phyloP scores from a whole-genome alignment of 2,329 filamentous ascomycete genomes.

The Exophiala mesophila region DNA sequence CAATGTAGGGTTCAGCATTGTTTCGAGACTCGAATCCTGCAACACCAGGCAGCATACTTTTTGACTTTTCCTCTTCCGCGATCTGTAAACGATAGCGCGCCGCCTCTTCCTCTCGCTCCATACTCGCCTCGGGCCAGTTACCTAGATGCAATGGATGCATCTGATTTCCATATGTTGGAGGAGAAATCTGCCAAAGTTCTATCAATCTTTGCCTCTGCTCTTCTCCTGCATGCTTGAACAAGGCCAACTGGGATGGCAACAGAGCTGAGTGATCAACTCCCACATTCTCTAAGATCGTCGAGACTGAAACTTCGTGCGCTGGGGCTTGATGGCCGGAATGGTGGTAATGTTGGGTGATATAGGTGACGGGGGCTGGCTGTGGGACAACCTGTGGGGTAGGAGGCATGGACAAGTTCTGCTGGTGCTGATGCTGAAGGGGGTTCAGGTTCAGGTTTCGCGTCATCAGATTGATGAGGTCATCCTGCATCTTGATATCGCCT shows the following conservation, averaged over 20 bases:
- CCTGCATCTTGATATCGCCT: constrained; percentile 61
- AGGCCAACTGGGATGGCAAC: constrained; percentile 67
- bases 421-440: constrained; percentile 31
- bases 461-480: constrained; percentile 79
- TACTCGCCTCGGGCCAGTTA: constrained; percentile 53
- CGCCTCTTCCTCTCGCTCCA: constrained; percentile 52
- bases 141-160: constrained; percentile 53
- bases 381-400: constrained; percentile 27
- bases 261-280: constrained; percentile 66
- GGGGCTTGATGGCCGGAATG: constrained; percentile 65
- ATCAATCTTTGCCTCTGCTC: constrained; percentile 70
- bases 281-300: constrained; percentile 44
- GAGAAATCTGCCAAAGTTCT: constrained; percentile 80
- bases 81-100: constrained; percentile 57
- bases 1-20: constrained; percentile 76
- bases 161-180: constrained; percentile 57
- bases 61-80: constrained; percentile 37
- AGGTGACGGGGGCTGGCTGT: constrained; percentile 53
- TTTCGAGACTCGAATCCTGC: constrained; percentile 33
- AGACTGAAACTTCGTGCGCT: constrained; percentile 47
- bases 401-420: constrained; percentile 32
- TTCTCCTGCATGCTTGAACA: constrained; percentile 70
- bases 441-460: constrained; percentile 66
- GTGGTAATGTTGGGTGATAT: constrained; percentile 79
- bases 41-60: constrained; percentile 36